Percentiles rank a stretch among this genome's conserved stretches.
Evolutionary conservation across 75 land plant species (phyloP).

Genomic region (Ceratopteris richardii): DNA sequence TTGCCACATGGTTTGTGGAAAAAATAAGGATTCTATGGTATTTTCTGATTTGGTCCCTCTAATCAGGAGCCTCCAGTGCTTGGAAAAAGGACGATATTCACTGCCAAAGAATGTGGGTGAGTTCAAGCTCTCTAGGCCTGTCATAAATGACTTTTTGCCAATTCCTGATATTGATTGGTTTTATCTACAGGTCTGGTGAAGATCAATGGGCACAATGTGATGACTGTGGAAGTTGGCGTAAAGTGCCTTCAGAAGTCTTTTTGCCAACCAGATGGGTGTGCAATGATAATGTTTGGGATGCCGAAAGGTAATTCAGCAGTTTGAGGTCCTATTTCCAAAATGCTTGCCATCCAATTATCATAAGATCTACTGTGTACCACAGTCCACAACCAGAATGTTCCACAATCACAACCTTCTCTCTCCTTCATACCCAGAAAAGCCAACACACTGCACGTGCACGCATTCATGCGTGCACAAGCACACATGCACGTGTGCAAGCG

Average conservation of each 20-base stretch:
- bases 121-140: background rate
- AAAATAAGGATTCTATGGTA: too few relatives aligned
- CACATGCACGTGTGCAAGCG: too few relatives aligned
- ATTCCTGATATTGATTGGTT: background rate
- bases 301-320: slow-evolving; percentile 37
- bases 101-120: slow-evolving; percentile 55
- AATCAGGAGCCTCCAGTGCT: slow-evolving; percentile 79
- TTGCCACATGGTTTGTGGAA: too few relatives aligned
- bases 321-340: background rate
- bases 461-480: background rate
- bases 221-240: slow-evolving; percentile 67
- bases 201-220: slow-evolving; percentile 88
- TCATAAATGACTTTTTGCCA: background rate
- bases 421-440: too few relatives aligned
- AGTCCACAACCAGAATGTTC: too few relatives aligned
- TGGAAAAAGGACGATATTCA: slow-evolving; percentile 59
- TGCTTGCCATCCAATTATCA: too few relatives aligned
- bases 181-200: slow-evolving; percentile 8
- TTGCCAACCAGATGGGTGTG: slow-evolving; percentile 64
- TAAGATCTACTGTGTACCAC: too few relatives aligned
- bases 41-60: too few relatives aligned
- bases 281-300: slow-evolving; percentile 49
- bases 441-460: background rate
- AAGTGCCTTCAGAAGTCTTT: slow-evolving; percentile 48
- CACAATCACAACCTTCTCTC: too few relatives aligned